These are phyloP conservation scores for Colletotrichum karsti DNA, from an alignment of 2,329 filamentous ascomycete species.

Conservation along the genomic window DNA sequence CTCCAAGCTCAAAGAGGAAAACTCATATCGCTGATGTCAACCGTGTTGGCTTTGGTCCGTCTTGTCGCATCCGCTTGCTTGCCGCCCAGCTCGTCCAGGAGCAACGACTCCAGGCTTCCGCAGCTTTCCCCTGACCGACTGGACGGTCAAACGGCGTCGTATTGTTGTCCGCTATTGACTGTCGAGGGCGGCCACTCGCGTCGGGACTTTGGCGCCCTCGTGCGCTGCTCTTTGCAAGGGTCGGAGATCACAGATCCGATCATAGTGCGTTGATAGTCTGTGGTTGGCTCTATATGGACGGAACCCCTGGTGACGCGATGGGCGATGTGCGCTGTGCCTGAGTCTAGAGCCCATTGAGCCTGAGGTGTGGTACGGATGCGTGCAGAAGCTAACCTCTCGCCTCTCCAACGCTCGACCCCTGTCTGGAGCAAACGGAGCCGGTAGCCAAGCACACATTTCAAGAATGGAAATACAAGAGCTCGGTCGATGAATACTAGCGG, in stretches of 20 bases:
- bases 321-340: background rate
- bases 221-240: background rate
- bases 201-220: background rate
- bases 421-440: background rate
- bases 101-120: background rate
- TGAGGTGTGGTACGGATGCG: background rate
- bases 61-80: slow-evolving; percentile 14
- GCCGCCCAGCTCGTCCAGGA: background rate
- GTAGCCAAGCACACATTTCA: too few relatives aligned
- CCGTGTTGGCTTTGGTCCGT: slow-evolving; percentile 4
- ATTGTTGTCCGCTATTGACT: background rate
- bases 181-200: background rate
- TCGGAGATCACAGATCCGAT: slow-evolving; percentile 13
- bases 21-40: background rate
- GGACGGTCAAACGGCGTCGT: slow-evolving; percentile 8
- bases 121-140: background rate
- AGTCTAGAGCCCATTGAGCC: background rate
- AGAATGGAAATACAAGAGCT: too few relatives aligned
- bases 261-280: background rate
- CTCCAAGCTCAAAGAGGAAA: slow-evolving; percentile 1
- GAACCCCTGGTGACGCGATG: background rate
- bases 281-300: background rate
- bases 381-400: background rate
- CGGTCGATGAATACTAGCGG: too few relatives aligned
- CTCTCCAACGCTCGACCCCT: background rate